Percentiles rank a stretch among this genome's conserved stretches.
These are phyloP conservation scores for Ilex paraguariensis DNA, from an alignment of 305 asterid species.

Conservation along the genomic window DNA sequence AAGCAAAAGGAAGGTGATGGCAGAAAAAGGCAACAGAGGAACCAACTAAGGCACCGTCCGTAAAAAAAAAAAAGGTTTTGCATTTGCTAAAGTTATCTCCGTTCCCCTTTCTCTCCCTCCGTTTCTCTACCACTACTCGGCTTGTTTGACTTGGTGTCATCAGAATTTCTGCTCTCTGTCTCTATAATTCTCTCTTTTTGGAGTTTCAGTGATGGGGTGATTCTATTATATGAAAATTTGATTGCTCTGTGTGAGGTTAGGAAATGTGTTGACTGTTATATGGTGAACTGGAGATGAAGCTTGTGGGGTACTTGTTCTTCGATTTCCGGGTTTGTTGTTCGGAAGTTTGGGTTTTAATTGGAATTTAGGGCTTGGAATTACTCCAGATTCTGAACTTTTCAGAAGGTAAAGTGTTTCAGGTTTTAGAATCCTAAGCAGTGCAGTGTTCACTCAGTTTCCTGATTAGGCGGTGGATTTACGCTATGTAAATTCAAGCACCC, in stretches of 20 bases:
- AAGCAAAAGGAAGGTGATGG: too few relatives aligned
- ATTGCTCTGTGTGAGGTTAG: neutral
- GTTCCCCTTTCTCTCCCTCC: neutral
- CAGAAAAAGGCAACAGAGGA: too few relatives aligned
- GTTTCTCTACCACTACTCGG: neutral
- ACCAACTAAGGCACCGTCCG: neutral
- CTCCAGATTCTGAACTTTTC: neutral
- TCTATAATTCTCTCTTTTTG: neutral
- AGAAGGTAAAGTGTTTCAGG: neutral
- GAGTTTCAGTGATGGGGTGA: neutral
- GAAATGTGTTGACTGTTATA: neutral
- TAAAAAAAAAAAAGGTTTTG: neutral
- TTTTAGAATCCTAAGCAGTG: neutral
- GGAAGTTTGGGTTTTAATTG: neutral
- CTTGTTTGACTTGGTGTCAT: neutral
- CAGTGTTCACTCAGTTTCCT: neutral
- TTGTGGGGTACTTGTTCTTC: too few relatives aligned
- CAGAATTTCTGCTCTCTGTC: neutral
- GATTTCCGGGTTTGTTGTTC: neutral
- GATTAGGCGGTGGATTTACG: neutral
- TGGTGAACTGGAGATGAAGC: too few relatives aligned
- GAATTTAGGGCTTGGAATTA: neutral
- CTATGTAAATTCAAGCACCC: slow-evolving; percentile 10
- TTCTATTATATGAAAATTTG: neutral
- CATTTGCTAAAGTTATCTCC: neutral